Base-by-base conservation (phyloP, 768 basidiomycete genomes). In the Naematelia aurantialba region DNA sequence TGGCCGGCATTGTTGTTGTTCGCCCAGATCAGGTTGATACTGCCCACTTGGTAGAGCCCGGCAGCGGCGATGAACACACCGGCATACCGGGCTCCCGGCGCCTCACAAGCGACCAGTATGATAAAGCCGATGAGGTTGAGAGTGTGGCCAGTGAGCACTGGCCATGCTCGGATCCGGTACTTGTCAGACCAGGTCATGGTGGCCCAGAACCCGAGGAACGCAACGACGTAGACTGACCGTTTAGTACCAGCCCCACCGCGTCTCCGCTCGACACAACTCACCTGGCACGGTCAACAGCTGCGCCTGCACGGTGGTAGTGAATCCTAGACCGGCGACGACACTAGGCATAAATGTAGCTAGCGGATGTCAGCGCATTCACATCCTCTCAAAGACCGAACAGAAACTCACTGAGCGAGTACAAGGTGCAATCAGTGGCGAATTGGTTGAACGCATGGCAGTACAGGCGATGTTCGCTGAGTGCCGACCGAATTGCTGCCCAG, bases 221-320 rank as follows among this genome's bases (percentile, higher is more conserved):
- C 69, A 42, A 71, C 65, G 34, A 65, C 69, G 29, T 71, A 71
- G 4, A 65, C 66, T 25, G n/a, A n/a, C n/a, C n/a, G n/a, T n/a
- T n/a, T n/a, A n/a, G n/a, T n/a, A n/a, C n/a, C n/a, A n/a, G n/a
- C n/a, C n/a, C n/a, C n/a, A n/a, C n/a, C n/a, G n/a, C n/a, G n/a
- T n/a, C n/a, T n/a, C n/a, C n/a, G n/a, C n/a, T n/a, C n/a, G n/a
- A n/a, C n/a, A n/a, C n/a, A n/a, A n/a, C n/a, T n/a, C n/a, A n/a
- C n/a, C n/a, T 1, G 69, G 69, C 2, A 71, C 69, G 0, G 69
- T 65, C 55, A 58, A 66, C n/a, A 71, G 67, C 48, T 71, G 69
- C 2, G 67, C 67, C 13, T 56, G 19, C 42, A 63, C 45, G 26
- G 66, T 63, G 24, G 52, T 61, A 12, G 11, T 49, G 58, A 68